Conservation (phyloP, 2,329 filamentous ascomycete species). For the Cordyceps sp. region DNA sequence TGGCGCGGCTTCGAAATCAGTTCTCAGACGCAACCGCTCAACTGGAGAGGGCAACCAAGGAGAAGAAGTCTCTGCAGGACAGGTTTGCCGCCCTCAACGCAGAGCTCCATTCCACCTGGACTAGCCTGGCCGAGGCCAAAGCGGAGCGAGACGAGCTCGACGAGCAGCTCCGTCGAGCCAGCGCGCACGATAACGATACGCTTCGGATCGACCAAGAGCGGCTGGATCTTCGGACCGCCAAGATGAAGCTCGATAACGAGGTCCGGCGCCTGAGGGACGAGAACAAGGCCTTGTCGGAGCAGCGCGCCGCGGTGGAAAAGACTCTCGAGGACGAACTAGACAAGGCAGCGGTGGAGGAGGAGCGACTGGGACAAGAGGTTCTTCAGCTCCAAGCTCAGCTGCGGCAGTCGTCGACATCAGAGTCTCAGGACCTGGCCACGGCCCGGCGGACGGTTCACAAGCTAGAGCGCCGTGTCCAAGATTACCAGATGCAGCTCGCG, state of each 20-base stretch:
- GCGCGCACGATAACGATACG: slow-evolving; percentile 38
- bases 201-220: slow-evolving; percentile 52
- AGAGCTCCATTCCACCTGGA: slow-evolving; percentile 41
- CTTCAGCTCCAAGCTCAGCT: slow-evolving; percentile 30
- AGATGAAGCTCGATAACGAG: slow-evolving; percentile 51
- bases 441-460: slow-evolving; percentile 47
- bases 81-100: slow-evolving; percentile 40
- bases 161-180: slow-evolving; percentile 37
- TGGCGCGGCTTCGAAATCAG: slow-evolving; percentile 37
- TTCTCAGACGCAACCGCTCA: slow-evolving; percentile 42
- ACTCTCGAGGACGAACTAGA: slow-evolving; percentile 51
- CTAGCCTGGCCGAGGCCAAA: slow-evolving; percentile 38
- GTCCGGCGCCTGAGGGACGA: slow-evolving; percentile 49
- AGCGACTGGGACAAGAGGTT: slow-evolving; percentile 39
- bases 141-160: slow-evolving; percentile 53
- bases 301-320: slow-evolving; percentile 41
- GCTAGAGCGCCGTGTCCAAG: slow-evolving; percentile 43
- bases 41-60: slow-evolving; percentile 36
- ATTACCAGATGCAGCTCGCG: slow-evolving; percentile 30
- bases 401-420: slow-evolving; percentile 27
- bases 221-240: slow-evolving; percentile 49
- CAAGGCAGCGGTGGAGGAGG: slow-evolving; percentile 48
- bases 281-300: slow-evolving; percentile 36
- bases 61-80: slow-evolving; percentile 48
- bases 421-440: slow-evolving; percentile 35